Conservation (phyloP, 257 asterid genomes). For the Jaltomata sinuosa region DNA sequence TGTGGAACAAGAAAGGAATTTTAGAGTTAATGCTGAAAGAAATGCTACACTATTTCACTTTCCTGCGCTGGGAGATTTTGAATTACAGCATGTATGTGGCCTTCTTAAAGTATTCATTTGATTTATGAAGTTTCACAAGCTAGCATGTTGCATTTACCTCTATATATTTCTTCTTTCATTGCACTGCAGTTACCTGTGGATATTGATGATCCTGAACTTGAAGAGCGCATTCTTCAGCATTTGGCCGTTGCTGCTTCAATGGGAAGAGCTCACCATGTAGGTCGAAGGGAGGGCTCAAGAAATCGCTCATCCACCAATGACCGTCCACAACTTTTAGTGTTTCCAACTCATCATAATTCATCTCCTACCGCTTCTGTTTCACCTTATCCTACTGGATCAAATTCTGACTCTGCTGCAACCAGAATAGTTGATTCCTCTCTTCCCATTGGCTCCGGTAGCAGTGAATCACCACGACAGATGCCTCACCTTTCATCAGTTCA, state of each 20-base stretch:
- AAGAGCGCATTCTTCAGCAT: conserved; percentile 85
- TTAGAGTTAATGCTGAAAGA: conserved; percentile 58
- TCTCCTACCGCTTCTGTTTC: conserved; percentile 32
- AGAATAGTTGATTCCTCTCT: conserved; percentile 18
- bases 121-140: background rate
- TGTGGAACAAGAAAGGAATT: conserved; percentile 62
- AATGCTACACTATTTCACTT: conserved; percentile 57
- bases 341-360: conserved; percentile 43
- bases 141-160: background rate
- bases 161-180: conserved; percentile 3
- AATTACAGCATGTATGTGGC: conserved; percentile 62
- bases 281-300: conserved; percentile 62
- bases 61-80: conserved; percentile 69
- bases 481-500: conserved; percentile 19
- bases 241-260: conserved; percentile 90
- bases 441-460: conserved; percentile 9
- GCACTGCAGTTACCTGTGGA: conserved; percentile 60
- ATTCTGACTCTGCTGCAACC: conserved; percentile 24
- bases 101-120: conserved; percentile 4
- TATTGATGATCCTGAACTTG: conserved; percentile 56
- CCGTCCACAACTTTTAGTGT: conserved; percentile 45
- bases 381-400: conserved; percentile 31
- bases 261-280: conserved; percentile 63
- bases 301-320: conserved; percentile 44
- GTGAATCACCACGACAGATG: conserved; percentile 17